Conservation (phyloP, 1,284 basidiomycete species). For the Tilletia indica region DNA sequence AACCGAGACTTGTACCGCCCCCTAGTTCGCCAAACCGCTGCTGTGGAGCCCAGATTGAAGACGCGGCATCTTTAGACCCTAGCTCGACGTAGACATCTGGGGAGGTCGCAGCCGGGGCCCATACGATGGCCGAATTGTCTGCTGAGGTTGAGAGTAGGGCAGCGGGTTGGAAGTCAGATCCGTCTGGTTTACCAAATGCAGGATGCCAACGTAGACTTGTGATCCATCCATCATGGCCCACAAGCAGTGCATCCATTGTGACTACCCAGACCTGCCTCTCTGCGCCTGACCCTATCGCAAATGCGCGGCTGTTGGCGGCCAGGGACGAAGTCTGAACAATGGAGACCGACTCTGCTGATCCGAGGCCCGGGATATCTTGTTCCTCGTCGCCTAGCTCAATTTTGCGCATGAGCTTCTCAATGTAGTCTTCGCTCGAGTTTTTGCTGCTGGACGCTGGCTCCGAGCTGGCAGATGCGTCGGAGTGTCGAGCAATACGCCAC, state of each 20-base stretch:
- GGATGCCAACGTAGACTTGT: constrained; percentile 50
- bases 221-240: constrained; percentile 53
- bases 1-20: constrained; percentile 46
- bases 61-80: constrained; percentile 29
- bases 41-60: constrained; percentile 48
- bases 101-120: constrained; percentile 37
- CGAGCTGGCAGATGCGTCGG: background rate
- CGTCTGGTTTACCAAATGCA: background rate
- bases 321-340: background rate
- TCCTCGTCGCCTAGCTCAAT: constrained; percentile 30
- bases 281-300: background rate
- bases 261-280: constrained; percentile 32
- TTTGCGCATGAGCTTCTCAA: constrained; percentile 45
- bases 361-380: background rate
- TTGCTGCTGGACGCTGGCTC: background rate
- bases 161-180: constrained; percentile 31
- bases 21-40: constrained; percentile 53
- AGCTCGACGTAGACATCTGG: constrained; percentile 41
- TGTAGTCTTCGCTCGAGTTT: constrained; percentile 32
- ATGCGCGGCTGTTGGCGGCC: constrained; percentile 9
- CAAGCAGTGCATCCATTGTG: constrained; percentile 49
- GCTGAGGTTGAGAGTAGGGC: constrained; percentile 50
- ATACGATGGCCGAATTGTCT: constrained; percentile 52
- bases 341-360: too few species aligned
- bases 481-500: constrained; percentile 35